phyloP scores from a whole-genome alignment of 306 rosid species.

The Rubus idaeus region DNA sequence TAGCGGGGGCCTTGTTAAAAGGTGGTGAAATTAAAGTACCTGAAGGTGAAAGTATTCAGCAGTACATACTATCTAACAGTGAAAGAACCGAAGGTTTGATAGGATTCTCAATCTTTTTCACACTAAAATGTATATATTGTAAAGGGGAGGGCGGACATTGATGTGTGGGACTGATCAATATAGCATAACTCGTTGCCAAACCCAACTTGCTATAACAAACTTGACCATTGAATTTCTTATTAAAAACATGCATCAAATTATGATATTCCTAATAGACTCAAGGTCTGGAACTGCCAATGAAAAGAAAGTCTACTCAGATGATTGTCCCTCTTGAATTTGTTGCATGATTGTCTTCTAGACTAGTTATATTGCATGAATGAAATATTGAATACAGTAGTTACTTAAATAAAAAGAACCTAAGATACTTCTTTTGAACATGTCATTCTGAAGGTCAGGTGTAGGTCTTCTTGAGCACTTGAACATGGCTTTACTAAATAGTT shows the following conservation, averaged over 20 bases:
- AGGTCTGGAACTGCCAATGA: background rate
- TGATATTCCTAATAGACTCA: background rate
- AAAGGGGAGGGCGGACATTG: background rate
- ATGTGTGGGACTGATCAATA: background rate
- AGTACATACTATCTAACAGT: slow-evolving; percentile 38
- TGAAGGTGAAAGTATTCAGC: slow-evolving; percentile 59
- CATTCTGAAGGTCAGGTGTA: background rate
- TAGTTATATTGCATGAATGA: background rate
- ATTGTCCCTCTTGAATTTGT: background rate
- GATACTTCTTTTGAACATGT: background rate
- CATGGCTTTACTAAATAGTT: background rate
- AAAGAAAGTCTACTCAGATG: background rate
- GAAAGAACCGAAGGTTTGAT: slow-evolving; percentile 52
- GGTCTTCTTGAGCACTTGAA: background rate
- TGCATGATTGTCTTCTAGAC: slow-evolving; percentile 7
- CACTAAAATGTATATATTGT: background rate
- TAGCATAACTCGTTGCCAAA: background rate
- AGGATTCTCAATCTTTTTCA: slow-evolving; percentile 7
- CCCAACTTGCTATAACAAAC: background rate
- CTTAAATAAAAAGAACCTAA: background rate
- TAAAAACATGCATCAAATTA: background rate
- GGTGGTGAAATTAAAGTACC: slow-evolving; percentile 56
- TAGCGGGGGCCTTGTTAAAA: slow-evolving; percentile 66
- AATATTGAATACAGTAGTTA: background rate
- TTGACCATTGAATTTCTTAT: background rate